Evolutionary conservation across 305 asterid species (phyloP).

Genomic region (Fraxinus sp.): DNA sequence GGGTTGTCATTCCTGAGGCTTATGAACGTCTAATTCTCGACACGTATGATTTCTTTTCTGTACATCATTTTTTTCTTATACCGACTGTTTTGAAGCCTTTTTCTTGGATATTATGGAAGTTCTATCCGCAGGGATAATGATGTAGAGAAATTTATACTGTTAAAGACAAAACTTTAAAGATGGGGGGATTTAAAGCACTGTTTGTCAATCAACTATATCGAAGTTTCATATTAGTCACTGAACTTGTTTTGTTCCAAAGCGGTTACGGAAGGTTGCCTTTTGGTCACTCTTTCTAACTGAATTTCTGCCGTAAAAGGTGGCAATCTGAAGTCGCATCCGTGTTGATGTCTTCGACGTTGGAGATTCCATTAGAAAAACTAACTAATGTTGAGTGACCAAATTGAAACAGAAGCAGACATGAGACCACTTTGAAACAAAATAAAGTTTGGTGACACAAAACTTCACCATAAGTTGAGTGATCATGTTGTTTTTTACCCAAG

Average conservation of each 20-base stretch:
- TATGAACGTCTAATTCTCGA: conserved; percentile 94
- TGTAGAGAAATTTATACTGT: not conserved
- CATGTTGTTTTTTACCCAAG: not conserved
- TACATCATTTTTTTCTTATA: not conserved
- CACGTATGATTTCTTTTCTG: conserved; percentile 47
- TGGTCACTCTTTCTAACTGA: not conserved
- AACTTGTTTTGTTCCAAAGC: not conserved
- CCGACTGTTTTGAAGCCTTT: not conserved
- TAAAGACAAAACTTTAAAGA: not conserved
- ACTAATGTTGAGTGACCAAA: not conserved
- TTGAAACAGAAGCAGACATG: not conserved
- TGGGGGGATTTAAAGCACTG: not conserved
- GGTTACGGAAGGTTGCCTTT: not conserved
- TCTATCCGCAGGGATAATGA: not conserved
- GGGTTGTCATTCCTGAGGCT: conserved; percentile 78
- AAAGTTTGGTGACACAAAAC: not conserved
- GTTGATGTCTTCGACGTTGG: not conserved
- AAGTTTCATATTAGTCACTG: not conserved
- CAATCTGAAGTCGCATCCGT: not conserved
- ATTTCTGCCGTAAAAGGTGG: not conserved
- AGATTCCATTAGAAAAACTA: not conserved
- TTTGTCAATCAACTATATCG: not conserved
- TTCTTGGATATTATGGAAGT: not conserved
- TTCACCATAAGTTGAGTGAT: not conserved
- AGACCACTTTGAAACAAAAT: not conserved